These are phyloP conservation scores for Fraxinus pennsylvanica DNA, from an alignment of 257 asterid genomes.

Conservation along the genomic window DNA sequence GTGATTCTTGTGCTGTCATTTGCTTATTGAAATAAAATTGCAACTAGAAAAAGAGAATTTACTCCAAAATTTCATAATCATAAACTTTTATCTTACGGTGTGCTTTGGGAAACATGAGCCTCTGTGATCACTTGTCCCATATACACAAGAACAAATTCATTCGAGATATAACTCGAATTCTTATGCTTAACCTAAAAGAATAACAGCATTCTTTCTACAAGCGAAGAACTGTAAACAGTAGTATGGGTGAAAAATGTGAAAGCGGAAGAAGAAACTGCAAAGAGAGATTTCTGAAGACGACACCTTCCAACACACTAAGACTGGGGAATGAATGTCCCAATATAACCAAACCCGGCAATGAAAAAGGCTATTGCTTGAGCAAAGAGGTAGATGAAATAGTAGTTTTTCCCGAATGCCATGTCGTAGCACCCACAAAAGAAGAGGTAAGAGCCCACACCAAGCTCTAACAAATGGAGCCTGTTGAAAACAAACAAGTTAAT, in stretches of 20 bases:
- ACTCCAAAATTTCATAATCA: slow-evolving; percentile 1
- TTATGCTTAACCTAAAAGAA: slow-evolving; percentile 56
- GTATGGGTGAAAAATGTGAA: slow-evolving; percentile 16
- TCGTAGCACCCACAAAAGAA: slow-evolving; percentile 80
- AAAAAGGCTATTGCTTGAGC: slow-evolving; percentile 70
- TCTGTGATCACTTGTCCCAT: slow-evolving; percentile 16
- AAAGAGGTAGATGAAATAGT: slow-evolving; percentile 63
- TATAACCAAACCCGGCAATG: slow-evolving; percentile 70
- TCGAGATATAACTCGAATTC: slow-evolving; percentile 47
- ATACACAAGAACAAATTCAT: slow-evolving; percentile 37
- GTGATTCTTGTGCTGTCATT: not conserved
- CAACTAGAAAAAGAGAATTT: slow-evolving; percentile 1
- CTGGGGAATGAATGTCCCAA: slow-evolving; percentile 69
- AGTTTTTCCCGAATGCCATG: slow-evolving; percentile 60
- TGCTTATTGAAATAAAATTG: not conserved
- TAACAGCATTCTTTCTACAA: slow-evolving; percentile 45
- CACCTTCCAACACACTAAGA: slow-evolving; percentile 26
- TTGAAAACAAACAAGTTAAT: not conserved
- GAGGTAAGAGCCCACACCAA: slow-evolving; percentile 56
- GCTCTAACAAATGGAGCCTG: slow-evolving; percentile 75
- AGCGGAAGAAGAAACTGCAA: slow-evolving; percentile 23
- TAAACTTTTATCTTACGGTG: not conserved
- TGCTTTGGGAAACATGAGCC: not conserved
- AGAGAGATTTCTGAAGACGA: slow-evolving; percentile 22
- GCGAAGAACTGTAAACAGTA: slow-evolving; percentile 25